These are phyloP conservation scores for Adansonia digitata DNA, from an alignment of 345 rosid species.

Conservation along the genomic window DNA sequence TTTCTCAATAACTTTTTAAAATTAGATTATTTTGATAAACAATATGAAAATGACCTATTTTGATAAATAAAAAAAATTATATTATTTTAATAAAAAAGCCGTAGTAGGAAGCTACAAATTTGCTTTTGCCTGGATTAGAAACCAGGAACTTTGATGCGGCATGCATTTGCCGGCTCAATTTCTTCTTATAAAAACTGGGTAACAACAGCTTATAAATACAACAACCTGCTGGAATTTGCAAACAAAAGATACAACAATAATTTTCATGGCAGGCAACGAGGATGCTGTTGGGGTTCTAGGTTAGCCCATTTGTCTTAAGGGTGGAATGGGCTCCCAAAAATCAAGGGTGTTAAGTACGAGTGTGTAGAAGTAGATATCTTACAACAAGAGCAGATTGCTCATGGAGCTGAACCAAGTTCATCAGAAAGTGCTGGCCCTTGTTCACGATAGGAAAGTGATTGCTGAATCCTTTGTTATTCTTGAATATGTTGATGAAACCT, in stretches of 20 bases:
- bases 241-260: background rate
- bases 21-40: too few species aligned
- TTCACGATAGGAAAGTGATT: slow-evolving; percentile 10
- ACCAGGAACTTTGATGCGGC: too few species aligned
- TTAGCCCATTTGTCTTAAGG: slow-evolving; percentile 13
- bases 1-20: too few species aligned
- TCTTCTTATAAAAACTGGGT: background rate
- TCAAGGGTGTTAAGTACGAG: slow-evolving; percentile 18
- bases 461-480: slow-evolving; percentile 19
- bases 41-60: too few species aligned
- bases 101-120: background rate
- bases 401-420: slow-evolving; percentile 14
- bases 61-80: too few species aligned
- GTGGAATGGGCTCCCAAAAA: slow-evolving; percentile 18
- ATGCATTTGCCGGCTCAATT: too few species aligned
- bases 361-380: slow-evolving; percentile 21
- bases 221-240: background rate
- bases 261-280: background rate
- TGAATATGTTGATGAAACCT: slow-evolving; percentile 31
- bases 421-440: background rate
- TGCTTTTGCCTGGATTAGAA: too few species aligned
- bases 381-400: slow-evolving; percentile 18
- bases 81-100: too few species aligned
- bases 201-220: background rate
- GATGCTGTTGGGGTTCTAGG: slow-evolving; percentile 20